A percentile compares a stretch with the other conserved stretches of the same genome.
These are phyloP conservation scores for Fusarium subtropicale DNA, from an alignment of 2,329 filamentous ascomycete species.

Conservation along the genomic window DNA sequence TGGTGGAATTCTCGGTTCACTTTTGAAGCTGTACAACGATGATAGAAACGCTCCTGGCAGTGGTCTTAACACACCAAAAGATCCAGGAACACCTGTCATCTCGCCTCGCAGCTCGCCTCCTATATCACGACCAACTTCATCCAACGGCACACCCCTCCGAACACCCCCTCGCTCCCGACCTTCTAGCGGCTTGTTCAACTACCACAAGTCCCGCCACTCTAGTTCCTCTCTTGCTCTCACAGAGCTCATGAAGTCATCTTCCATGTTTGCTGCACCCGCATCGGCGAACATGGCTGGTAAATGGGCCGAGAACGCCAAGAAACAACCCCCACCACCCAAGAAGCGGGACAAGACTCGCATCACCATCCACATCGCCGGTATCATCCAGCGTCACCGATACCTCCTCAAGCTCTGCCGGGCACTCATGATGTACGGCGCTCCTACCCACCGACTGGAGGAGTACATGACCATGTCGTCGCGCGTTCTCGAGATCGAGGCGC, in stretches of 20 bases:
- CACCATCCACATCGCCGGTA: conserved; percentile 72
- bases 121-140: conserved; percentile 56
- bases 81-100: conserved; percentile 54
- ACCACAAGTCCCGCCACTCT: conserved; percentile 56
- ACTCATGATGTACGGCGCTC: conserved; percentile 90
- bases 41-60: conserved; percentile 54
- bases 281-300: conserved; percentile 59
- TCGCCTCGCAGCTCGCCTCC: conserved; percentile 58
- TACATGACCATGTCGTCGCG: conserved; percentile 91
- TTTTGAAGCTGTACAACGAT: conserved; percentile 76
- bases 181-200: conserved; percentile 56
- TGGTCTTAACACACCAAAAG: conserved; percentile 56
- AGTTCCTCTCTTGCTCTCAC: conserved; percentile 61
- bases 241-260: conserved; percentile 66
- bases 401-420: conserved; percentile 86
- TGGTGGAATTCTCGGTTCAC: conserved; percentile 77
- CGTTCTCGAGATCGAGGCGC: conserved; percentile 88
- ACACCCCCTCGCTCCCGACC: conserved; percentile 52
- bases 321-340: conserved; percentile 51
- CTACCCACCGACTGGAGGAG: conserved; percentile 90
- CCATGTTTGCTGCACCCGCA: conserved; percentile 62
- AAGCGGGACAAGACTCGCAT: conserved; percentile 58
- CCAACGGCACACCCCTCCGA: conserved; percentile 46
- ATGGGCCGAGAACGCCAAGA: conserved; percentile 59
- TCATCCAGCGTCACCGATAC: conserved; percentile 83